Base-by-base conservation (phyloP, 2,329 filamentous ascomycete genomes). In the Claviceps pazoutovae region DNA sequence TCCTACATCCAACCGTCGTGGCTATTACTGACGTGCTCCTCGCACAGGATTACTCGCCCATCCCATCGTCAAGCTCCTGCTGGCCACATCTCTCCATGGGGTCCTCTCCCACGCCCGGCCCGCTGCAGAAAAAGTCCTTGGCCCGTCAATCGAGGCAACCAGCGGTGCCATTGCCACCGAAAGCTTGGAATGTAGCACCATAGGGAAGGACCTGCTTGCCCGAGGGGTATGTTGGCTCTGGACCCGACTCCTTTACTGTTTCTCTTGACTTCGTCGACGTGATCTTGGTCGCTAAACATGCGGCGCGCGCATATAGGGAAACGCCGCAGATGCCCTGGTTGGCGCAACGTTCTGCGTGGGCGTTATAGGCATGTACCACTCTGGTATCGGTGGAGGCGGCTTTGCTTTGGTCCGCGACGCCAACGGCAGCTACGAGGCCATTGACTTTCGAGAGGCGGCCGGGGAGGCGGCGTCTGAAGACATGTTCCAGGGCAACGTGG, bases 361-460 rank as follows among this genome's bases (percentile, higher is more conserved):
- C 5, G 83, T 86, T 6, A 75, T 86, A 45, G 83, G 77, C 52
- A 86, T 86, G 80, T 86, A 88, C 59, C 86, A 90, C 64, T 79
- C 78, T 42, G 90, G 91, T 16, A 84, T 96, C 54, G 90, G 87
- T 19, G 91, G 91, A 6, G 91, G 91, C 42, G 91, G 91, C 2
- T 97, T 97, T 68, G 86, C 89, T 76, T 74, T 95, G 5, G 79
- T 95, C 5, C 82, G 87, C 47, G 75, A 80, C 37, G 70, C 79
- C 16, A 73, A 87, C 53, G 88, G 88, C n/a, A 72, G 73, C 17
- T 94, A 90, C 62, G 88, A 95, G 62, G 83, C 83, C 53, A 82
- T 97, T 58, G 91, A 97, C 67, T 97, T 95, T 62, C 77, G 91
- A 46, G 91, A 97, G 66, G 81, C 84, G 0, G 91, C 91, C 0